Base-by-base conservation (phyloP, 257 asterid genomes). In the Nicotiana tabacum region DNA sequence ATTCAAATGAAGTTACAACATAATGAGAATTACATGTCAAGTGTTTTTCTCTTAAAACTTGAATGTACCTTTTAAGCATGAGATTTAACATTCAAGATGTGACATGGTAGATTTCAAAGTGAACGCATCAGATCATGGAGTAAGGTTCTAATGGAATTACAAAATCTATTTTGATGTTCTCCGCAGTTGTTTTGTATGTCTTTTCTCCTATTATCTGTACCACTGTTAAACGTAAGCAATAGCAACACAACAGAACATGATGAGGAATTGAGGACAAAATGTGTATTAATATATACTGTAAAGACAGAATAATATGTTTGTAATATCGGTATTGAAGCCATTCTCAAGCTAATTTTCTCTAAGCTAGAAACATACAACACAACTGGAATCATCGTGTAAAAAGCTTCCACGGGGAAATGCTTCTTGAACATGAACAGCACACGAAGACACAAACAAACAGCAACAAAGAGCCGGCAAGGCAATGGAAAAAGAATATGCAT, bases 331-430 rank as follows among this genome's bases (percentile, higher is more conserved):
- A 12, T 13, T 72, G 60, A 1, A 33, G 70, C 67, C 37, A 39
- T 77, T 46, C 21, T 55, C 18, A 64, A 72, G 78, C 69, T 37
- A 51, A 65, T 77, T 82, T 66, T 77, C 65, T 78, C 68, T 77
- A 77, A 57, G 83, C 66, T 37, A 77, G 39, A 82, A 46, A 39
- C 72, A 51, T 86, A 82, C 87, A 82, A 83, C 87, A 86, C 37
- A 57, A 2, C 81, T 51, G 79, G 81, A 58, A 85, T 69, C 30
- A 53, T 21, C 60, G 61, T 24, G 37, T 57, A 82, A 29, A 46
- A 21, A 43, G 48, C 21, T 5, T 24, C 32, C 37, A 15, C 1
- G 1, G 12, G 8, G 66, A 70, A 65, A 33, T 77, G 84, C 21
- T 69, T 62, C 24, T 74, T 30, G 27, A 33, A n/a, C 64, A 72